Percentiles rank a stretch among this genome's conserved stretches.
Conservation (phyloP, 257 asterid species). For the Penstemon davidsonii region DNA sequence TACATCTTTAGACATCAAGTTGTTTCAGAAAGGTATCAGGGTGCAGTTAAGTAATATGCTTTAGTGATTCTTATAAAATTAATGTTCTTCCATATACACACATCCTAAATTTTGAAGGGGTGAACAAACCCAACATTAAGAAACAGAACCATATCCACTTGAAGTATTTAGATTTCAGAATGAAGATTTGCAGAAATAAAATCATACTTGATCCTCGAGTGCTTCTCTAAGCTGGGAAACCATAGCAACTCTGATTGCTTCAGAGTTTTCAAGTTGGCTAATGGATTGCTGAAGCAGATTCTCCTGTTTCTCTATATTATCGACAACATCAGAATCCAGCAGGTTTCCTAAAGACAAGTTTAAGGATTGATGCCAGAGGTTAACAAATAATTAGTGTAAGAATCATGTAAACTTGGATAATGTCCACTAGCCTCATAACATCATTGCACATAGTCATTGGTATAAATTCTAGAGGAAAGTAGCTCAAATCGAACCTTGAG, state of each 20-base stretch:
- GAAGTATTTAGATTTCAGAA: constrained; percentile 14
- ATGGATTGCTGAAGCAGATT: constrained; percentile 57
- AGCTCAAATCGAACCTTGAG: constrained; percentile 58
- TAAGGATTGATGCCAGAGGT: constrained; percentile 14
- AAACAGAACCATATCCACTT: not conserved
- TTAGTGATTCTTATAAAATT: not conserved
- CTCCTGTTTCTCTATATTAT: constrained; percentile 74
- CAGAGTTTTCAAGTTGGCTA: constrained; percentile 71
- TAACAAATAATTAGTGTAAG: not conserved
- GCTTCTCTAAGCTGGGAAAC: constrained; percentile 80
- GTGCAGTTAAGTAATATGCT: constrained; percentile 10
- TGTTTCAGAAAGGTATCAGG: not conserved
- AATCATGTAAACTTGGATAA: constrained; percentile 2
- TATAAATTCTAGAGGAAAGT: constrained; percentile 20
- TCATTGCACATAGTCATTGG: constrained; percentile 19
- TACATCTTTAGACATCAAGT: not conserved
- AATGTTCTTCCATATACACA: not conserved
- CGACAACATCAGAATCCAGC: constrained; percentile 55
- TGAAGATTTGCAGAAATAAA: constrained; percentile 6
- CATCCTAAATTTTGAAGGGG: not conserved
- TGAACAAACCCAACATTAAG: constrained; percentile 5
- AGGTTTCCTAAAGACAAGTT: constrained; percentile 54
- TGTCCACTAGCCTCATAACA: not conserved
- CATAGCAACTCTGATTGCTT: constrained; percentile 59
- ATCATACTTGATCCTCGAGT: constrained; percentile 76